Percentiles rank a stretch among this genome's conserved stretches.
These are phyloP conservation scores for Exophiala spinifera DNA, from an alignment of 2,329 filamentous ascomycete genomes.

Conservation along the genomic window DNA sequence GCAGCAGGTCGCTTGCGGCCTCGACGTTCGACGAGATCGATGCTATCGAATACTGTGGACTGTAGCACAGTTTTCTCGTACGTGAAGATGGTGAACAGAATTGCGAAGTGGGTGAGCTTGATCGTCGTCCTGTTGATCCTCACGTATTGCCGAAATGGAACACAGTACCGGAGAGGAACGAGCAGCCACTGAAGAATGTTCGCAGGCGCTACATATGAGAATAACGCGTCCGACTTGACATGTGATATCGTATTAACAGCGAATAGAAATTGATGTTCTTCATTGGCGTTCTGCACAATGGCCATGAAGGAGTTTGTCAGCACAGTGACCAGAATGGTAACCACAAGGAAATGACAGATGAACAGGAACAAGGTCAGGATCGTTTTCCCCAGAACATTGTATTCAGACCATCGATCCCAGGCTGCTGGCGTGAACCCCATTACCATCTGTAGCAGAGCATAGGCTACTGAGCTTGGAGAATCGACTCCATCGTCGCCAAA, in stretches of 20 bases:
- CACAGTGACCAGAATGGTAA: constrained; percentile 94
- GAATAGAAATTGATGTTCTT: constrained; percentile 90
- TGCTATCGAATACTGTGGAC: constrained; percentile 73
- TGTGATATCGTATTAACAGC: constrained; percentile 96
- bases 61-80: constrained; percentile 82
- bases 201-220: constrained; percentile 87
- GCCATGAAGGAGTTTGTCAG: constrained; percentile 94
- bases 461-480: constrained; percentile 72
- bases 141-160: constrained; percentile 79
- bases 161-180: constrained; percentile 74
- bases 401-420: constrained; percentile 82
- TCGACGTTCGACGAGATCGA: constrained; percentile 76
- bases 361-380: constrained; percentile 81
- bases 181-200: constrained; percentile 90
- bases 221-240: constrained; percentile 96
- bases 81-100: constrained; percentile 79
- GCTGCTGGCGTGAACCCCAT: constrained; percentile 96
- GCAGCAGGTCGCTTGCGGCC: constrained; percentile 53
- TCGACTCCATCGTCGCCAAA: constrained; percentile 64
- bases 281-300: constrained; percentile 86
- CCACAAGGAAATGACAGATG: constrained; percentile 91
- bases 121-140: constrained; percentile 86
- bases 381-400: constrained; percentile 73
- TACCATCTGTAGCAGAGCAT: constrained; percentile 85
- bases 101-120: constrained; percentile 83